Evolutionary conservation across 345 rosid species (phyloP), one percentile per base, ranked within the genome.

Genomic region (Leavenworthia alabamica): DNA sequence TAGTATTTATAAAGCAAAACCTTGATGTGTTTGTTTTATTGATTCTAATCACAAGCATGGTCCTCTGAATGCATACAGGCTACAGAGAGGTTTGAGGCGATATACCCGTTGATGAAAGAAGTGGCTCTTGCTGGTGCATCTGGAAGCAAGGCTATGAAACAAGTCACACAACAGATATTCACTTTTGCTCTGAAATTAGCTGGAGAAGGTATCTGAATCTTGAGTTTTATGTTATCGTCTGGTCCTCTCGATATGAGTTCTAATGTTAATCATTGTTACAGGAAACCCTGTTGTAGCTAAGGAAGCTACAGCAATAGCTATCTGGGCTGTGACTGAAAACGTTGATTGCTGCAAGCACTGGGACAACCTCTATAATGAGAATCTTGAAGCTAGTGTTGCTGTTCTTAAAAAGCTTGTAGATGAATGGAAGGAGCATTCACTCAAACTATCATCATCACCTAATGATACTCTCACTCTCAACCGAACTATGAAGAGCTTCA

Each of bases 61-160:
- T 54, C 44, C 49, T 55, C 20, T 36, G 51, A 14, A 14, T 59
- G 39, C 33, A 20, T 62, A 59, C 76, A 88, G 96, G 91, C 91
- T 45, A 87, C 86, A 44, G 95, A 87, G 79, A 81, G 95, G 75
- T 81, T 87, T 57, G 86, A 78, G 62, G 81, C 80, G 8, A 60
- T 84, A 16, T 84, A 81, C 60, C 90, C 85, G 9, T 61, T 73
- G 24, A 56, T 87, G 12, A 84, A 81, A 64, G 88, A 82, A 63
- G 86, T 87, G 59, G 83, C 89, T 69, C 81, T 87, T 71, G 83
- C 86, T 24, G 95, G 95, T 8, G 72, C 83, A 22, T 47, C 73
- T 4, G 86, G 88, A 62, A 84, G 89, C 81, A 87, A 82, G 68
- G 82, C 86, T 48, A 84, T 87, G 90, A 81, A 79, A 76, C 95